Evolutionary conservation across 2,329 filamentous ascomycete genomes (phyloP).

Genomic region (Alternaria ventricosa): DNA sequence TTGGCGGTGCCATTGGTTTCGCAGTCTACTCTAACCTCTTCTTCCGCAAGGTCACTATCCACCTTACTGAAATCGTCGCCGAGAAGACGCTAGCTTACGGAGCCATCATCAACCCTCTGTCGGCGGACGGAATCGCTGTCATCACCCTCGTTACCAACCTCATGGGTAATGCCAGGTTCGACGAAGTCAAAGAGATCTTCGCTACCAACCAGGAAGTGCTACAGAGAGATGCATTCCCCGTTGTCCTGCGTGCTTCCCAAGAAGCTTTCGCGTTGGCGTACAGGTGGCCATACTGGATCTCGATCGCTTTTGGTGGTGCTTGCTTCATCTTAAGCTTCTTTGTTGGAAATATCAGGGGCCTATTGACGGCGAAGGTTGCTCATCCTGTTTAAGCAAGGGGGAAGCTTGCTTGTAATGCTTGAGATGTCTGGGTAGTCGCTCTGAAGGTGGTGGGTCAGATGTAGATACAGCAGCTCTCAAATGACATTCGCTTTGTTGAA

Average conservation of each 20-base stretch:
- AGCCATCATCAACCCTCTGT: slow-evolving; percentile 52
- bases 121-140: slow-evolving; percentile 54
- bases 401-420: neutral
- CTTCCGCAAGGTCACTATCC: slow-evolving; percentile 28
- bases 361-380: slow-evolving; percentile 28
- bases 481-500: neutral
- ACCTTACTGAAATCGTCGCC: slow-evolving; percentile 30
- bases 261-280: slow-evolving; percentile 65
- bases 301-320: slow-evolving; percentile 66
- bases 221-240: slow-evolving; percentile 42
- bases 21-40: slow-evolving; percentile 54
- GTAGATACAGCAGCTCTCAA: neutral
- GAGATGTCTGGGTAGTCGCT: neutral
- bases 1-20: slow-evolving; percentile 71
- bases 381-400: slow-evolving; percentile 5
- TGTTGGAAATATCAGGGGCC: slow-evolving; percentile 61
- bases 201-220: slow-evolving; percentile 55
- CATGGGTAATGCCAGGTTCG: slow-evolving; percentile 43
- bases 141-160: slow-evolving; percentile 55
- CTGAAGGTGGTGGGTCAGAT: neutral
- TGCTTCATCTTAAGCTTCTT: slow-evolving; percentile 65
- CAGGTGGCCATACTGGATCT: slow-evolving; percentile 66
- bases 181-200: slow-evolving; percentile 54
- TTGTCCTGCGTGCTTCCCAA: slow-evolving; percentile 62
- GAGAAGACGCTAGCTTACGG: slow-evolving; percentile 56